phyloP scores from a whole-genome alignment of 2,329 filamentous ascomycete species.

The Ampelomyces quisqualis region DNA sequence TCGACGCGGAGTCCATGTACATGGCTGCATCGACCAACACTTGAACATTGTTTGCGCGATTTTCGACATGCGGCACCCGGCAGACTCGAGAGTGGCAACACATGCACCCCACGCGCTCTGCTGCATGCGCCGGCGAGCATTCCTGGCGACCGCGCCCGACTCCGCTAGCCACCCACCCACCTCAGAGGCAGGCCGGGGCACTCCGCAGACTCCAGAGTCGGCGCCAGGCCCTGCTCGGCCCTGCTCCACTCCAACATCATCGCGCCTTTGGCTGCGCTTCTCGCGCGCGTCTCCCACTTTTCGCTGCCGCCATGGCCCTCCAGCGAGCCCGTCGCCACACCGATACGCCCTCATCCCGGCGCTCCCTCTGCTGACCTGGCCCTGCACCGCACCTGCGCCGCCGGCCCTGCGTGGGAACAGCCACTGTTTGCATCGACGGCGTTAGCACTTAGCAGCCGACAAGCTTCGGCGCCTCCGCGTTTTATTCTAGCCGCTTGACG shows the following conservation, averaged over 20 bases:
- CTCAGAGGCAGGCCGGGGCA: slow-evolving; percentile 8
- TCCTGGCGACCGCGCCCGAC: too few relatives aligned
- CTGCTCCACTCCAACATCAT: slow-evolving; percentile 4
- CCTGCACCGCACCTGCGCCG: slow-evolving; percentile 1
- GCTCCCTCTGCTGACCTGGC: slow-evolving; percentile 3
- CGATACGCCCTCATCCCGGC: background rate
- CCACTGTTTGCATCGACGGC: slow-evolving; percentile 12
- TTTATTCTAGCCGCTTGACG: slow-evolving; percentile 25
- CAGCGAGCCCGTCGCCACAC: background rate
- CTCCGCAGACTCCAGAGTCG: slow-evolving; percentile 3
- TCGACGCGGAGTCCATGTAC: too few relatives aligned
- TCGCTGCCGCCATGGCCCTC: slow-evolving; percentile 8
- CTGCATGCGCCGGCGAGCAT: too few relatives aligned
- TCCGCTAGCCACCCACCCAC: too few relatives aligned
- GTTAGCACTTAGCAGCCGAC: slow-evolving; percentile 7
- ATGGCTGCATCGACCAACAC: too few relatives aligned
- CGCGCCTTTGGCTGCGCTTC: slow-evolving; percentile 15
- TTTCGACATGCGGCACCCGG: too few relatives aligned
- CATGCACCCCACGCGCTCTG: too few relatives aligned
- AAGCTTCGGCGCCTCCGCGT: slow-evolving; percentile 27
- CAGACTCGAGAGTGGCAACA: too few relatives aligned
- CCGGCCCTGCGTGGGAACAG: slow-evolving; percentile 11
- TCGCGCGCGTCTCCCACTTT: slow-evolving; percentile 24
- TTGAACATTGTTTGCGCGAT: too few relatives aligned
- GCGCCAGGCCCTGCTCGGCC: slow-evolving; percentile 10